A percentile compares a stretch with the other conserved stretches of the same genome.
Conservation (phyloP, 176 grass and related monocot genomes). For the Panicum miliaceum region DNA sequence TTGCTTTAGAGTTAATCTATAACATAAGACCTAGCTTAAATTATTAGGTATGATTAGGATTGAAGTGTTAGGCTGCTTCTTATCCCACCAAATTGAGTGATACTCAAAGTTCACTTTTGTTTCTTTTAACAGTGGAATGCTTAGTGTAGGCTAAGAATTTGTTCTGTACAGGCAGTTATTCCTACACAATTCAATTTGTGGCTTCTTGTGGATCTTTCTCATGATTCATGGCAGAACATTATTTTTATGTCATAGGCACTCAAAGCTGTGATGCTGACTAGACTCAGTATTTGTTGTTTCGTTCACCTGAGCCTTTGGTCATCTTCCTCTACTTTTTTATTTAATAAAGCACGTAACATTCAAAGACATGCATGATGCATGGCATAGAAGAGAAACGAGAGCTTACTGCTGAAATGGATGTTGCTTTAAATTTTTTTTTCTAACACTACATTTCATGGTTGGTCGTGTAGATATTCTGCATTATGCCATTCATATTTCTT, state of each 20-base stretch:
- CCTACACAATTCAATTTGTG: neutral
- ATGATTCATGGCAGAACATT: slow-evolving; percentile 19
- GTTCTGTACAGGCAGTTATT: slow-evolving; percentile 14
- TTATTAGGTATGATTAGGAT: slow-evolving; percentile 7
- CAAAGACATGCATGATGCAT: slow-evolving; percentile 18
- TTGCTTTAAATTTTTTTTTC: slow-evolving; percentile 19
- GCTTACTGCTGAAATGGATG: neutral
- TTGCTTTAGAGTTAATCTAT: slow-evolving; percentile 19
- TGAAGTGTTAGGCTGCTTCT: slow-evolving; percentile 21
- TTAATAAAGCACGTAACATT: slow-evolving; percentile 25
- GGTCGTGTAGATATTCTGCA: neutral
- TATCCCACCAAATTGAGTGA: slow-evolving; percentile 23
- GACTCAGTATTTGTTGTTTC: neutral
- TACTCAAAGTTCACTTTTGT: slow-evolving; percentile 26
- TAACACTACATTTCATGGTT: neutral
- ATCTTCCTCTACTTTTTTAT: neutral
- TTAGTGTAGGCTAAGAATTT: slow-evolving; percentile 23
- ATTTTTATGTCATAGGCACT: neutral
- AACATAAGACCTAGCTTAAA: slow-evolving; percentile 18
- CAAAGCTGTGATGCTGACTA: neutral
- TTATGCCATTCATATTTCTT: neutral
- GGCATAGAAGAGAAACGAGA: neutral
- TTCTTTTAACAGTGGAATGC: slow-evolving; percentile 32
- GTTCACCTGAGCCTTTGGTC: neutral
- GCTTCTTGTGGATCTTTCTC: neutral